Evolutionary conservation across 2,329 filamentous ascomycete genomes (phyloP), one percentile per base, ranked within the genome.

Genomic region (Xylariaceae sp.): DNA sequence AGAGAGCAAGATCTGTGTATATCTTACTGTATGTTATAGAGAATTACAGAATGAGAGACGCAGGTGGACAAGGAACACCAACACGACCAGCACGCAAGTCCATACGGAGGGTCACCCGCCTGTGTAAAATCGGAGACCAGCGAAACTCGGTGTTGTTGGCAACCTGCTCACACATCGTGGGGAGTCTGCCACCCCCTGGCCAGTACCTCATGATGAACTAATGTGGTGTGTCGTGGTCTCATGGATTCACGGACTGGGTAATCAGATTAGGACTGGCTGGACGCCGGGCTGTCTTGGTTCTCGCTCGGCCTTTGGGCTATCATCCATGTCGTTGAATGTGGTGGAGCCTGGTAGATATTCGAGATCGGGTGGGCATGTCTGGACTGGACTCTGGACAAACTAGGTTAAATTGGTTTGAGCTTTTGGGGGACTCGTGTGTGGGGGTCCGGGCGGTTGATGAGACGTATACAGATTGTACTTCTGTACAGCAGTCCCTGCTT

Each of bases 321-420:
- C n/a, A n/a, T n/a, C n/a, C 28, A 36, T 35, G 36, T 45, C 42
- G 42, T 45, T 47, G 42, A 42, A n/a, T n/a, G 45, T 47, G 34
- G 21, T 24, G 21, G 21, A 11, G 11, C 21, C 21, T 45, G 38
- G 37, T 38, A 31, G 40, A 31, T 36, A 42, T 44, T 14, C 5
- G 12, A 19, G 42, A 21, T 31, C 31, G 39, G 36, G 37, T 45
- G 11, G 21, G 21, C 11, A 24, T 6, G 11, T 24, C n/a, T n/a
- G n/a, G n/a, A n/a, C n/a, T n/a, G 21, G 21, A 6, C 11, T 24
- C 11, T 24, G 21, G 21, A 6, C 11, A 24, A 11, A 11, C 11
- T 24, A 24, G 21, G 21, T 6, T 7, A 24, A 11, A 24, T 6
- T 24, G 21, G 11, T 7, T 24, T 6, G 21, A 11, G 21, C 7